These are phyloP conservation scores for Acidiella bohemica DNA, from an alignment of 495 filamentous ascomycete genomes.

Conservation along the genomic window DNA sequence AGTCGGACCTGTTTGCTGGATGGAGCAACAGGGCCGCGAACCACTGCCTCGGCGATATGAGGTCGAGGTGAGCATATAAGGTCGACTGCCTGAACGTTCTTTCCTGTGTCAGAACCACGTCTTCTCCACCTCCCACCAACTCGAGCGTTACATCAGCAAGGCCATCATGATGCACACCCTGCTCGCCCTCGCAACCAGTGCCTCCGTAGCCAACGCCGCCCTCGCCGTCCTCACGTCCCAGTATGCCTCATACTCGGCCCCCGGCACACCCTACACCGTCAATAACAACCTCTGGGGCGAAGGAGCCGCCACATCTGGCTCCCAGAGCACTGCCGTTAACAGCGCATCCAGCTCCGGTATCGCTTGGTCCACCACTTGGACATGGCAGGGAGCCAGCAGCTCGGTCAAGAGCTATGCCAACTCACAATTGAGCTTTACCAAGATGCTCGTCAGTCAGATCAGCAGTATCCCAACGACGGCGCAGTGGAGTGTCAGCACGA, in stretches of 20 bases:
- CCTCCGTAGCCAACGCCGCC: slow-evolving; percentile 8
- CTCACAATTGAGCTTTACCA: slow-evolving; percentile 24
- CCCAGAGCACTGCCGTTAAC: slow-evolving; percentile 34
- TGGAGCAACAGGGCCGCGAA: too few species aligned
- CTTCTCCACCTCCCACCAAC: too few species aligned
- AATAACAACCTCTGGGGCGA: slow-evolving; percentile 39
- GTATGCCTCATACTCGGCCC: slow-evolving; percentile 27
- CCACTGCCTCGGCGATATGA: too few species aligned
- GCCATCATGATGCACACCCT: slow-evolving; percentile 2
- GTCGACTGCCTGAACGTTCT: too few species aligned
- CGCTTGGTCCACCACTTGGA: slow-evolving; percentile 33
- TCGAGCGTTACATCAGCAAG: too few species aligned
- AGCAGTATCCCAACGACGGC: slow-evolving; percentile 30
- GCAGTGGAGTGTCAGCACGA: slow-evolving; percentile 32
- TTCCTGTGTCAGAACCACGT: too few species aligned
- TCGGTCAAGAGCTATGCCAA: slow-evolving; percentile 38
- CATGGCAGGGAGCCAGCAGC: slow-evolving; percentile 31
- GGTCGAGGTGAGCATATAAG: too few species aligned
- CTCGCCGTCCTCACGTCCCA: slow-evolving; percentile 28
- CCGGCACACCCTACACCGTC: slow-evolving; percentile 27
- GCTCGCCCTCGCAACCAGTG: slow-evolving; percentile 4
- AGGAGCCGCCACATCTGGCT: slow-evolving; percentile 25
- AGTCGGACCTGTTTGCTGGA: too few species aligned
- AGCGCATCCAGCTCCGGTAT: slow-evolving; percentile 23
- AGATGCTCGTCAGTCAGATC: slow-evolving; percentile 27